Conservation (phyloP, 306 rosid genomes). For the Neltuma alba region DNA sequence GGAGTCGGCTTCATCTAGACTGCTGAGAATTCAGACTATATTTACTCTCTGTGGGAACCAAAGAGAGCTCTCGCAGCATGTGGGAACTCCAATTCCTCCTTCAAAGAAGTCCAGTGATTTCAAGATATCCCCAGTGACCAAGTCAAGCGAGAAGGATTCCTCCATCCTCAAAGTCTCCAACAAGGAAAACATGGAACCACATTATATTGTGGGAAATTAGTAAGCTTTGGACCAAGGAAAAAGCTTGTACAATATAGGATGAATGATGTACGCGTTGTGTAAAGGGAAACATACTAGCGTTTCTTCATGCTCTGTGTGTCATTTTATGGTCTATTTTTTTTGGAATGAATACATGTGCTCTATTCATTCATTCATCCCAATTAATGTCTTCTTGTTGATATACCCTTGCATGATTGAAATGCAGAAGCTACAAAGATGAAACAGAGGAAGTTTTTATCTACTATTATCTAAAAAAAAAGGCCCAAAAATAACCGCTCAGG, state of each 20-base stretch:
- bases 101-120: slow-evolving; percentile 42
- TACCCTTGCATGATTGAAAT: neutral
- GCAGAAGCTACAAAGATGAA: no score
- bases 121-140: slow-evolving; percentile 37
- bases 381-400: neutral
- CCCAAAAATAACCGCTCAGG: no score
- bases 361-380: neutral
- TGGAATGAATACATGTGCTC: slow-evolving; percentile 7
- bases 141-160: slow-evolving; percentile 44
- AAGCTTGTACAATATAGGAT: slow-evolving; percentile 26
- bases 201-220: slow-evolving; percentile 43
- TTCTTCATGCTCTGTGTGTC: slow-evolving; percentile 31
- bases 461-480: no score
- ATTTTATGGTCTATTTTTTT: neutral
- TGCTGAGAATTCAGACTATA: slow-evolving; percentile 75
- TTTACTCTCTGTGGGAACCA: slow-evolving; percentile 95
- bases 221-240: neutral
- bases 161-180: slow-evolving; percentile 35
- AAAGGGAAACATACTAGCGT: slow-evolving; percentile 12
- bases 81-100: slow-evolving; percentile 49
- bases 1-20: slow-evolving; percentile 52
- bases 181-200: slow-evolving; percentile 54
- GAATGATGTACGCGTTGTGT: neutral
- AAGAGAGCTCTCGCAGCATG: slow-evolving; percentile 76
- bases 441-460: no score